These are phyloP conservation scores for Cenchrus americanus DNA, from an alignment of 176 grass and related monocot species.

Conservation along the genomic window DNA sequence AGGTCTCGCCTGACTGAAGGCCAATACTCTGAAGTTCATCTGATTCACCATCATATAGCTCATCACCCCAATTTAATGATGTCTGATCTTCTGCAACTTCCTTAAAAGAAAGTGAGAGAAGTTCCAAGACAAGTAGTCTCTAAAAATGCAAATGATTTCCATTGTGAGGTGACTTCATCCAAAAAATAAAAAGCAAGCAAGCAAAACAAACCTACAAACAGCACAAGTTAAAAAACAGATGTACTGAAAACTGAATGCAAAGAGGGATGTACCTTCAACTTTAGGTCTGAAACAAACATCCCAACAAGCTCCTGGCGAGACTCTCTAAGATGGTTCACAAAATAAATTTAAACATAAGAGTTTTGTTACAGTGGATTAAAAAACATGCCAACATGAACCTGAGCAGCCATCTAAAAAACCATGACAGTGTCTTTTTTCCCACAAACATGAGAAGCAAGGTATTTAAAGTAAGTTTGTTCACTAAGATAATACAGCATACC, in stretches of 20 bases:
- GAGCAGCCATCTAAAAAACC: not conserved
- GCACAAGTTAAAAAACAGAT: slow-evolving; percentile 26
- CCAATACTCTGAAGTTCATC: slow-evolving; percentile 56
- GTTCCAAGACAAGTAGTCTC: slow-evolving; percentile 68
- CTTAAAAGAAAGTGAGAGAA: slow-evolving; percentile 58
- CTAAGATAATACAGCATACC: not conserved
- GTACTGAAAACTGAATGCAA: not conserved
- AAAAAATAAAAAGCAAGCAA: not conserved
- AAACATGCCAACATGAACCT: not conserved
- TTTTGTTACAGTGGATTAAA: slow-evolving; percentile 3
- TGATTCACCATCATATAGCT: slow-evolving; percentile 75
- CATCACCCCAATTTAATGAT: slow-evolving; percentile 54
- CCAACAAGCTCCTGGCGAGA: slow-evolving; percentile 72
- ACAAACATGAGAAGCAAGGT: slow-evolving; percentile 21
- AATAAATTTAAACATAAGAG: slow-evolving; percentile 28
- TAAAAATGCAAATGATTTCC: slow-evolving; percentile 44
- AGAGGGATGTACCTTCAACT: slow-evolving; percentile 64
- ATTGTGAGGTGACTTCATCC: slow-evolving; percentile 8
- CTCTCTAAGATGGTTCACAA: slow-evolving; percentile 60
- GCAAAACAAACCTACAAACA: slow-evolving; percentile 24
- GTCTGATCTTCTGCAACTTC: slow-evolving; percentile 33
- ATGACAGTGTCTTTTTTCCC: not conserved
- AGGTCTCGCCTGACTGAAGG: slow-evolving; percentile 57
- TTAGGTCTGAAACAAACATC: slow-evolving; percentile 81
- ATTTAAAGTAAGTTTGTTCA: slow-evolving; percentile 17